Base-by-base conservation (phyloP, 176 grass and related monocot genomes). In the Typha latifolia region DNA sequence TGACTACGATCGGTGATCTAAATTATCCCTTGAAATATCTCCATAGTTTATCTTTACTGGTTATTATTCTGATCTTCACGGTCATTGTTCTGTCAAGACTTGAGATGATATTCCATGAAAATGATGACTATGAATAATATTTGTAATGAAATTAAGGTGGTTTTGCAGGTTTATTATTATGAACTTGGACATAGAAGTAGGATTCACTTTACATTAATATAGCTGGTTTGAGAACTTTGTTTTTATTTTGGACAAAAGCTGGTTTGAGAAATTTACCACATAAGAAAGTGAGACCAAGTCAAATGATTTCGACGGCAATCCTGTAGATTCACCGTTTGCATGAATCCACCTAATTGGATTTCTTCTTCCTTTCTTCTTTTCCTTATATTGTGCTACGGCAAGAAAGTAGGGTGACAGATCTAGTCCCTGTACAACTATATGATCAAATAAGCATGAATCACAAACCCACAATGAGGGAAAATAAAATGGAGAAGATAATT, bases 331-430 rank as follows among this genome's bases (percentile, higher is more conserved):
- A 49, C 91, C 91, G 37, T 95, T 94, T 62, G 84, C 87, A 73
- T 96, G 87, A 66, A 96, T 71, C 91, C 91, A 96, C 47, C 48
- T 67, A 20, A 95, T 89, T 61, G 74, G 71, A 21, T 86, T 95
- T 71, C 48, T 71, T 48, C 74, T 80, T 43, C 65, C 62, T 48
- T 78, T 29, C 68, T 81, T 75, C 69, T 82, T 84, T 76, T 95
- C 82, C 72, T 79, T 95, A 26, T 86, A 79, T 72, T 83, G 83
- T 4, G 84, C 91, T 32, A 90, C 91, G 31, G 87, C 82, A 3
- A 96, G 79, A 26, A 90, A 96, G 66, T 90, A 89, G 13, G 90
- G 85, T 14, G 90, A 89, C 63, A 95, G 63, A 86, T 89, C 90
- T 31, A 95, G 55, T 68, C 90, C 90, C 90, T 95, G 37, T n/a